Percentiles rank a stretch among this genome's conserved stretches.
Evolutionary conservation across 202 grass and related monocot genomes (phyloP).

Genomic region (Setaria viridis): DNA sequence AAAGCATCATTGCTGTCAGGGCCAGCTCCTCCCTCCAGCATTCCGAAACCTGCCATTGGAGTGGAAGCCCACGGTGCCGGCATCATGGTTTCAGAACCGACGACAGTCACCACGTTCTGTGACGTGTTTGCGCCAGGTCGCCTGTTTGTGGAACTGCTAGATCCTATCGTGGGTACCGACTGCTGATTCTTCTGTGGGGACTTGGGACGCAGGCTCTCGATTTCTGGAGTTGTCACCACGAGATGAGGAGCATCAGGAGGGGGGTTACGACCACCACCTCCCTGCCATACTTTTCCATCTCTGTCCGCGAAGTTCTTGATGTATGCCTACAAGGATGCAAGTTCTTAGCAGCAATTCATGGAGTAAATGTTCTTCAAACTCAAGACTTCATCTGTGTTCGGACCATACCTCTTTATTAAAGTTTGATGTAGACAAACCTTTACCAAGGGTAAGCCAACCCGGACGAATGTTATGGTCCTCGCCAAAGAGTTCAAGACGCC

Average conservation of each 20-base stretch:
- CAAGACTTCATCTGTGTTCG: neutral
- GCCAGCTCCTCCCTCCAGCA: constrained; percentile 43
- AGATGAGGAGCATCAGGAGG: constrained; percentile 87
- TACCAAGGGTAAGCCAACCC: constrained; percentile 85
- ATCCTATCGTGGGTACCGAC: constrained; percentile 6
- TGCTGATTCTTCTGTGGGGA: constrained; percentile 60
- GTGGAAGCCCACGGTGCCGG: constrained; percentile 56
- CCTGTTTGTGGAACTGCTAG: constrained; percentile 54
- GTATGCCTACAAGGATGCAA: constrained; percentile 56
- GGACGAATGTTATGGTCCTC: constrained; percentile 90
- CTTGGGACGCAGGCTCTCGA: constrained; percentile 80
- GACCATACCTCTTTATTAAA: constrained; percentile 81
- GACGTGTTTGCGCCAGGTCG: constrained; percentile 49
- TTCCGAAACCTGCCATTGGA: constrained; percentile 49
- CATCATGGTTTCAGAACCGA: constrained; percentile 55
- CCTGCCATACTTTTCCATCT: constrained; percentile 94
- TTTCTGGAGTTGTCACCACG: constrained; percentile 83
- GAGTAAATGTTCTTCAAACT: neutral
- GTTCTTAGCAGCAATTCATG: constrained; percentile 1
- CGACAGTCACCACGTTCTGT: constrained; percentile 47
- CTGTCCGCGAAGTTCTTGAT: constrained; percentile 66
- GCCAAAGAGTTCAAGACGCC: constrained; percentile 87
- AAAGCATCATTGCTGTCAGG: constrained; percentile 35
- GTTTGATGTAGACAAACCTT: constrained; percentile 82
- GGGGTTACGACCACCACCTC: constrained; percentile 85